A percentile compares a stretch with the other conserved stretches of the same genome.
Conservation (phyloP, 2,329 filamentous ascomycete genomes). For the Penicillium thymicola region DNA sequence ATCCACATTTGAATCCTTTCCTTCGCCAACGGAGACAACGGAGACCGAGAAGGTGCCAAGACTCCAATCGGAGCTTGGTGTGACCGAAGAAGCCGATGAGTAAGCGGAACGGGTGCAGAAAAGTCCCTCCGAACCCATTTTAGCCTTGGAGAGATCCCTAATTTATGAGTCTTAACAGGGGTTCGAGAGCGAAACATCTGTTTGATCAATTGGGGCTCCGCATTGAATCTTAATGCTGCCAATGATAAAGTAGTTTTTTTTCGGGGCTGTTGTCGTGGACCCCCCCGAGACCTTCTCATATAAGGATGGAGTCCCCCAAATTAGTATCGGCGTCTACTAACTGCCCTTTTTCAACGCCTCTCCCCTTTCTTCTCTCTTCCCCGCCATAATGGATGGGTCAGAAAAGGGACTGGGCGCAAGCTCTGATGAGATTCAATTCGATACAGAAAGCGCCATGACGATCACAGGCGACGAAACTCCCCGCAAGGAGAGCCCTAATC, state of each 20-base stretch:
- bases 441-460: constrained; percentile 30
- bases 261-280: background rate
- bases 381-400: constrained; percentile 6
- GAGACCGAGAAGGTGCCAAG: background rate
- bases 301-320: background rate
- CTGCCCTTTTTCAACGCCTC: background rate
- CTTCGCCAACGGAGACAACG: background rate
- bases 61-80: background rate
- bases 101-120: background rate
- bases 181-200: background rate
- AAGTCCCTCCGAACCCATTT: background rate
- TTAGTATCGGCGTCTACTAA: background rate
- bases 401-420: constrained; percentile 8
- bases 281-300: background rate
- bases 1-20: background rate
- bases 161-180: background rate
- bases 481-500: constrained; percentile 1
- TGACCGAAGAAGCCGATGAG: background rate
- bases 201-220: background rate
- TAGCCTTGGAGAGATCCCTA: no score
- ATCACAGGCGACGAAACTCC: constrained; percentile 25
- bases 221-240: background rate
- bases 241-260: background rate
- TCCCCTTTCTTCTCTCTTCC: no score
- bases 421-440: constrained; percentile 17